Conservation (phyloP, 2,329 filamentous ascomycete genomes). For the Colletotrichum sp. region DNA sequence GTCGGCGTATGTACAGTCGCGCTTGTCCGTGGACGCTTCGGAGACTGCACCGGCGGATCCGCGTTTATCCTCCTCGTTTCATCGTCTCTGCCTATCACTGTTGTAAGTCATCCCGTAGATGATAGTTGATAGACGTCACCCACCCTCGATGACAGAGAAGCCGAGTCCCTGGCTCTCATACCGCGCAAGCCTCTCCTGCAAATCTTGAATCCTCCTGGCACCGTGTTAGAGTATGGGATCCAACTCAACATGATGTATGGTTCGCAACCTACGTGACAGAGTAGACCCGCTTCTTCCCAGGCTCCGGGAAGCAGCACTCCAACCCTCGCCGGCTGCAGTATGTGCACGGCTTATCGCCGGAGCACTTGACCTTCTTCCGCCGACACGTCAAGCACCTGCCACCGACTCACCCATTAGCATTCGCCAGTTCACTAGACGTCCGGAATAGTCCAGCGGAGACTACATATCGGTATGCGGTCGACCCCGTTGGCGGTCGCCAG, state of each 20-base stretch:
- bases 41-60: neutral
- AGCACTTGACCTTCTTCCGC: constrained; percentile 21
- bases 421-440: neutral
- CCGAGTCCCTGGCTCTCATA: constrained; percentile 14
- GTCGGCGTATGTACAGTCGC: neutral
- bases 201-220: constrained; percentile 20
- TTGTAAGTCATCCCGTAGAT: neutral
- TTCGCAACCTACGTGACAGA: constrained; percentile 24
- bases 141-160: neutral
- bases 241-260: rapidly evolving
- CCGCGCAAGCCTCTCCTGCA: constrained; percentile 20
- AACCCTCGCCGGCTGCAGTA: constrained; percentile 14
- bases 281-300: constrained; percentile 14
- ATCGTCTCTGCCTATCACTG: neutral
- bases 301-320: constrained; percentile 13
- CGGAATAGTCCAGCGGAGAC: neutral
- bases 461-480: neutral
- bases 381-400: constrained; percentile 20
- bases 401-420: neutral
- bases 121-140: neutral
- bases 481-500: neutral
- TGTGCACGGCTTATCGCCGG: constrained; percentile 14
- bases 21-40: neutral
- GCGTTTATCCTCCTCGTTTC: neutral
- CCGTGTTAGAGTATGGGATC: neutral